Conservation (phyloP, 148 eudicot genomes). For the Mesembryanthemum crystallinum region DNA sequence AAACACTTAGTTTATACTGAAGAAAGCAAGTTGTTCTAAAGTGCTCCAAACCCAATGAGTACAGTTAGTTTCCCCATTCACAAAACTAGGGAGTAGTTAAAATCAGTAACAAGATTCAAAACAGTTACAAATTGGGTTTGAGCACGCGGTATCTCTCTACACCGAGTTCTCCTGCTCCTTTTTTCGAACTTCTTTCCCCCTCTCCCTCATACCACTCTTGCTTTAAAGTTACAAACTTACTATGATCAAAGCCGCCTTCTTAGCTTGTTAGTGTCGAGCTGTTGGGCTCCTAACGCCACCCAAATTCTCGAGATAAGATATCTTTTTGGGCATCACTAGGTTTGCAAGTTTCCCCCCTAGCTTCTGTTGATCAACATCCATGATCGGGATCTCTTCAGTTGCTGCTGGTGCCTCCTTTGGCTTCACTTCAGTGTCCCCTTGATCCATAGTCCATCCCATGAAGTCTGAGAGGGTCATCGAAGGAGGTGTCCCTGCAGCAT, state of each 20-base stretch:
- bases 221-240: slow-evolving; percentile 18
- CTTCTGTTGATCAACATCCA: slow-evolving; percentile 23
- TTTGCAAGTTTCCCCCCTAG: slow-evolving; percentile 35
- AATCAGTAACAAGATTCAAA: slow-evolving; percentile 4
- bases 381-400: slow-evolving; percentile 27
- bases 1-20: slow-evolving; percentile 9
- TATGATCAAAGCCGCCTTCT: slow-evolving; percentile 1
- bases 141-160: slow-evolving; percentile 20
- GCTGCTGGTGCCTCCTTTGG: slow-evolving; percentile 28
- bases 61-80: slow-evolving; percentile 20
- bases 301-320: slow-evolving; percentile 57
- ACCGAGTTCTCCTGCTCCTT: slow-evolving; percentile 16
- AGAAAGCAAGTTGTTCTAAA: slow-evolving; percentile 10
- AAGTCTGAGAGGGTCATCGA: slow-evolving; percentile 76
- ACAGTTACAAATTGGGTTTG: slow-evolving; percentile 27
- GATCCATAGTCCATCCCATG: slow-evolving; percentile 62
- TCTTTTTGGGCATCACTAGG: slow-evolving; percentile 40
- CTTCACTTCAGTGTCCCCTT: slow-evolving; percentile 36
- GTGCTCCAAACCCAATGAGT: slow-evolving; percentile 19
- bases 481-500: slow-evolving; percentile 41
- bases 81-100: slow-evolving; percentile 19
- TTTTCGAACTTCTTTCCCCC: slow-evolving; percentile 4
- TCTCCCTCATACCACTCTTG: slow-evolving; percentile 16
- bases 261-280: slow-evolving; percentile 41
- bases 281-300: slow-evolving; percentile 68